A percentile compares a stretch with the other conserved stretches of the same genome.
phyloP scores from a whole-genome alignment of 768 basidiomycete genomes.

The Scleroderma bovista region DNA sequence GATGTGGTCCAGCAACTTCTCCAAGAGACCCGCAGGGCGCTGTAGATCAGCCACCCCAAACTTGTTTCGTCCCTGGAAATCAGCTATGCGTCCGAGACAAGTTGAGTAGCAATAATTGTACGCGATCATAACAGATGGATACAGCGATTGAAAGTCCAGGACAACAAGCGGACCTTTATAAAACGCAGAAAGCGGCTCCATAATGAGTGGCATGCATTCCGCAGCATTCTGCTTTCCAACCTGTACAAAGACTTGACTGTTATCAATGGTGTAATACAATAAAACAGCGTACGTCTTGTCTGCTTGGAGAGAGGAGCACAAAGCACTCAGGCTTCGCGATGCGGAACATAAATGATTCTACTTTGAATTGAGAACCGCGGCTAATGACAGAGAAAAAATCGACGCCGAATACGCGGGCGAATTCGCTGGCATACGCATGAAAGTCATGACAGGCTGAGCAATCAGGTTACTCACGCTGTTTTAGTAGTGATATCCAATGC shows the following conservation, averaged over 20 bases:
- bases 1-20: conserved; percentile 69
- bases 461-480: conserved; percentile 58
- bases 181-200: conserved; percentile 91
- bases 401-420: conserved; percentile 94
- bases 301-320: conserved; percentile 85
- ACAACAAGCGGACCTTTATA: conserved; percentile 92
- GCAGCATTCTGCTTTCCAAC: conserved; percentile 95
- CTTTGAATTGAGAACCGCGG: conserved; percentile 97
- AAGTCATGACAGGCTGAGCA: neutral
- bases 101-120: conserved; percentile 98
- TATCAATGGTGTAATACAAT: neutral
- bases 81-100: conserved; percentile 81
- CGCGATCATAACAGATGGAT: conserved; percentile 97
- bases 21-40: conserved; percentile 60
- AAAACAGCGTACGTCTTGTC: conserved; percentile 58
- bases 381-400: conserved; percentile 95
- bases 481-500: conserved; percentile 79
- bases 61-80: conserved; percentile 86
- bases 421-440: conserved; percentile 56
- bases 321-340: conserved; percentile 95
- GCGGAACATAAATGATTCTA: conserved; percentile 97
- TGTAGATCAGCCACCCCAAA: conserved; percentile 78
- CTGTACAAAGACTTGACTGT: conserved; percentile 35
- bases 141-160: conserved; percentile 93
- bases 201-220: conserved; percentile 91